Percentiles rank a stretch among this genome's conserved stretches.
Conservation (phyloP, 768 basidiomycete species). For the Tephrocybe rancida region DNA sequence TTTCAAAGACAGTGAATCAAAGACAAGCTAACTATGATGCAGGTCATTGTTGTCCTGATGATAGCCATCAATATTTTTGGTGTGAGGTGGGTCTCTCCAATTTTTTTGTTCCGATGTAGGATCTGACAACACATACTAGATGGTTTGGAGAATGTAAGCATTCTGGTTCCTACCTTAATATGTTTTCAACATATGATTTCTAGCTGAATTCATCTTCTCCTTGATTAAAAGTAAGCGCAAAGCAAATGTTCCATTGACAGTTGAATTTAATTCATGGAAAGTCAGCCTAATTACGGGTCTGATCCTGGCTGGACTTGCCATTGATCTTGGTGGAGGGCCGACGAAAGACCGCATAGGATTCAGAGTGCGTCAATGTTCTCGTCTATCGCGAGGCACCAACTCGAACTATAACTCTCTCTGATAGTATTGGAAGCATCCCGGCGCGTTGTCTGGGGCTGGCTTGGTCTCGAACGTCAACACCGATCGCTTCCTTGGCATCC, state of each 20-base stretch:
- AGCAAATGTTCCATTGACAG: not conserved
- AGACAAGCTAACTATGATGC: not conserved
- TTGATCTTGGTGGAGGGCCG: conserved; percentile 82
- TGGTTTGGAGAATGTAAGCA: conserved; percentile 66
- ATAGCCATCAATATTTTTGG: conserved; percentile 71
- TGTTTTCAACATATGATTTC: conserved; percentile 1
- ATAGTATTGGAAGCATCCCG: conserved; percentile 76
- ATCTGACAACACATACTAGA: conserved; percentile 23
- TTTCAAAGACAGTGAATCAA: not conserved
- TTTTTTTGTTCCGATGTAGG: not conserved
- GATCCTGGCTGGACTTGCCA: conserved; percentile 62
- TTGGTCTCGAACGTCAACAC: conserved; percentile 43
- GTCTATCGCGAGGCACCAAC: conserved; percentile 7
- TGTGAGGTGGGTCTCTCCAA: conserved; percentile 46
- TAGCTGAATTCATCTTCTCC: conserved; percentile 69
- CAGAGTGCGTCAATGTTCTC: conserved; percentile 42
- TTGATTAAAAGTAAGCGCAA: conserved; percentile 57
- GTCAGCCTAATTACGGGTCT: conserved; percentile 64
- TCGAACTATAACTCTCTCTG: not conserved
- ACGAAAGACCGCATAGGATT: conserved; percentile 67
- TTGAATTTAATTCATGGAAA: conserved; percentile 20
- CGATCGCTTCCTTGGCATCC: conserved; percentile 47
- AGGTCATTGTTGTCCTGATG: conserved; percentile 55
- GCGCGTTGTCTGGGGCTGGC: conserved; percentile 50
- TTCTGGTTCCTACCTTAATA: not conserved